Percentiles rank a stretch among this genome's conserved stretches.
Evolutionary conservation across 2,329 filamentous ascomycete genomes (phyloP).

Genomic region (Cylindrodendrum hubeiense): DNA sequence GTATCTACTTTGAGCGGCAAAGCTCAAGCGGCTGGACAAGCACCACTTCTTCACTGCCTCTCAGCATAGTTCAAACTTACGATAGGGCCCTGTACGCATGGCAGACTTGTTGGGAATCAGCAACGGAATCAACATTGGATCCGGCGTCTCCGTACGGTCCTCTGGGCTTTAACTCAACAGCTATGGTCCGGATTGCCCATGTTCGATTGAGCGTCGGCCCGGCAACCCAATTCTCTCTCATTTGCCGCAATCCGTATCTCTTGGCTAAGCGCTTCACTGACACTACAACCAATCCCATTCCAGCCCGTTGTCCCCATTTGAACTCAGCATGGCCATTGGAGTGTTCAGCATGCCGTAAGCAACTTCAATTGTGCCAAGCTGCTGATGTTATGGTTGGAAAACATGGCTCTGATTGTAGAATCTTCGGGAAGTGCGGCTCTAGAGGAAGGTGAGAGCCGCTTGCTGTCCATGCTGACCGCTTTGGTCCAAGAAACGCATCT

Average conservation of each 20-base stretch:
- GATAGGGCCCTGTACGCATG: slow-evolving; percentile 58
- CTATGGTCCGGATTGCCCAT: slow-evolving; percentile 47
- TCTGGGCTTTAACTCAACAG: slow-evolving; percentile 60
- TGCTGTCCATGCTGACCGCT: slow-evolving; percentile 36
- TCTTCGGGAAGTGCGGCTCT: slow-evolving; percentile 21
- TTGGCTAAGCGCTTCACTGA: slow-evolving; percentile 62
- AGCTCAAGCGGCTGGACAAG: background rate
- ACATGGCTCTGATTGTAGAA: slow-evolving; percentile 27
- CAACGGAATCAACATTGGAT: slow-evolving; percentile 65
- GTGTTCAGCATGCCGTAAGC: slow-evolving; percentile 66
- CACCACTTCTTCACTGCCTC: slow-evolving; percentile 9
- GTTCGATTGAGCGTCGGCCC: slow-evolving; percentile 38
- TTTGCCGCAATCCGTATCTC: slow-evolving; percentile 58
- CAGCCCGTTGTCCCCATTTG: slow-evolving; percentile 64
- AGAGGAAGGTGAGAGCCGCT: slow-evolving; percentile 34
- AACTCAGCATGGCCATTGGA: slow-evolving; percentile 67
- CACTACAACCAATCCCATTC: no score
- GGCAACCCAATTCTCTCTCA: slow-evolving; percentile 53
- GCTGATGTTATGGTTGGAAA: slow-evolving; percentile 56
- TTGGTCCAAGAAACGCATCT: slow-evolving; percentile 43
- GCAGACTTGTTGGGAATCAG: slow-evolving; percentile 65
- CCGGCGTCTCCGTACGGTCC: slow-evolving; percentile 65
- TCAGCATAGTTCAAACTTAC: slow-evolving; percentile 9
- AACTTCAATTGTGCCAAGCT: slow-evolving; percentile 64
- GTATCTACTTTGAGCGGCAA: slow-evolving; percentile 62